These are phyloP conservation scores for Phytophthora syringae DNA, from an alignment of 352 stramenopile genomes.

Conservation along the genomic window DNA sequence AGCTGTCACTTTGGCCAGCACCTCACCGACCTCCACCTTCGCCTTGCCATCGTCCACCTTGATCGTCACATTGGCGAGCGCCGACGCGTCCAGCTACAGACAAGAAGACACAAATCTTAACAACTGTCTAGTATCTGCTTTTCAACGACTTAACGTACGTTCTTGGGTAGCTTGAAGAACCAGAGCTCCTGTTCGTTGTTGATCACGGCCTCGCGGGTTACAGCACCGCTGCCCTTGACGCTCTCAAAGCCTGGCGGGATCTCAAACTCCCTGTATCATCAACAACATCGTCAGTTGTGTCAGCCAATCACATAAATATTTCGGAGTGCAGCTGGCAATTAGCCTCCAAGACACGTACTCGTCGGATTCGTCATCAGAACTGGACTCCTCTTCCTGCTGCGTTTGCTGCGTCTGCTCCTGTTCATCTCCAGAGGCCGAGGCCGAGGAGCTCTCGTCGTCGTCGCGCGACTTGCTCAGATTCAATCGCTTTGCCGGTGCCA, in stretches of 20 bases:
- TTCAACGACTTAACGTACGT: slow-evolving; percentile 47
- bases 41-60: slow-evolving; percentile 51
- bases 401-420: slow-evolving; percentile 30
- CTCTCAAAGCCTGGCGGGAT: slow-evolving; percentile 75
- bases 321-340: slow-evolving; percentile 1
- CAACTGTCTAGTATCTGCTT: slow-evolving; percentile 7
- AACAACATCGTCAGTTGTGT: slow-evolving; percentile 18
- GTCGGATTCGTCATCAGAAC: slow-evolving; percentile 61
- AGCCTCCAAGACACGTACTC: slow-evolving; percentile 40
- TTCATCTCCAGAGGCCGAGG: slow-evolving; percentile 48
- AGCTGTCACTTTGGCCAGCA: slow-evolving; percentile 51
- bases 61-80: slow-evolving; percentile 70
- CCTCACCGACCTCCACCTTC: slow-evolving; percentile 30
- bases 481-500: slow-evolving; percentile 66
- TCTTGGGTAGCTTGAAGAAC: slow-evolving; percentile 87
- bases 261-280: slow-evolving; percentile 71
- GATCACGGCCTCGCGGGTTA: slow-evolving; percentile 70
- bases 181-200: slow-evolving; percentile 84
- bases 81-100: slow-evolving; percentile 71
- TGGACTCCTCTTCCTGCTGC: slow-evolving; percentile 38
- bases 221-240: slow-evolving; percentile 59
- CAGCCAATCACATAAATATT: not conserved
- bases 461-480: slow-evolving; percentile 62
- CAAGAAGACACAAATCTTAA: slow-evolving; percentile 12
- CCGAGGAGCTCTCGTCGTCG: slow-evolving; percentile 43